Evolutionary conservation across 2,329 filamentous ascomycete genomes (phyloP).

Genomic region (Paracorniculantispora psalliotae): DNA sequence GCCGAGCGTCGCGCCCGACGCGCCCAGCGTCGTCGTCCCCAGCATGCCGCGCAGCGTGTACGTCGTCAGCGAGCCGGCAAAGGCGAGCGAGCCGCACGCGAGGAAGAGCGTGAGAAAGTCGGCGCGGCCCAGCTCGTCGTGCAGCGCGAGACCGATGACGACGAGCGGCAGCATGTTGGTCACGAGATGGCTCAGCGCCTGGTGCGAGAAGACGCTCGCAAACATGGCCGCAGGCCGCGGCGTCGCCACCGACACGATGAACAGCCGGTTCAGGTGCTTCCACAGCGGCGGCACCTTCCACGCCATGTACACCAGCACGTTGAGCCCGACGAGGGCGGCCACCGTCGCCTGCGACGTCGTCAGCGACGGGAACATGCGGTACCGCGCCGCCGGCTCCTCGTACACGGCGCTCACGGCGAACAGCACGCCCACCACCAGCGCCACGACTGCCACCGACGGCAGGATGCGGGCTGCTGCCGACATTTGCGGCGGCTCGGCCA

Average conservation of each 20-base stretch:
- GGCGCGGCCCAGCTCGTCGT: conserved; percentile 65
- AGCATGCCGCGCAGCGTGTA: conserved; percentile 44
- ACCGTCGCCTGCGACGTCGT: conserved; percentile 61
- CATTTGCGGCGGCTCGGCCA: conserved; percentile 29
- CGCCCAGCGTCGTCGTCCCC: conserved; percentile 54
- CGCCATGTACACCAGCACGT: conserved; percentile 49
- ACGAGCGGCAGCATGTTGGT: conserved; percentile 62
- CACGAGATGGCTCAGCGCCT: conserved; percentile 53
- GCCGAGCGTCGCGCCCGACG: conserved; percentile 60
- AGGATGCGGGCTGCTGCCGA: conserved; percentile 48
- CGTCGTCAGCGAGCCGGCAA: conserved; percentile 51
- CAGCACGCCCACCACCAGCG: conserved; percentile 39
- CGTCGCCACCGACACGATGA: conserved; percentile 59
- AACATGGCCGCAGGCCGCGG: conserved; percentile 59
- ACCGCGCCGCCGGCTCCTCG: conserved; percentile 45
- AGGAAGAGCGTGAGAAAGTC: conserved; percentile 66
- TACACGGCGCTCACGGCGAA: conserved; percentile 45
- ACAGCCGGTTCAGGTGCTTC: conserved; percentile 62
- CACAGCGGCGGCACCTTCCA: conserved; percentile 65
- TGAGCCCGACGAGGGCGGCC: conserved; percentile 54
- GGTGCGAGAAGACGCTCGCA: conserved; percentile 65
- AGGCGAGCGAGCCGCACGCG: conserved; percentile 52
- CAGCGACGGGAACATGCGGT: conserved; percentile 55
- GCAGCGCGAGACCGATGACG: conserved; percentile 61
- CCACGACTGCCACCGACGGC: conserved; percentile 47